Percentiles rank a stretch among this genome's conserved stretches.
Conservation (phyloP, 768 basidiomycete species). For the Epithele typhae region DNA sequence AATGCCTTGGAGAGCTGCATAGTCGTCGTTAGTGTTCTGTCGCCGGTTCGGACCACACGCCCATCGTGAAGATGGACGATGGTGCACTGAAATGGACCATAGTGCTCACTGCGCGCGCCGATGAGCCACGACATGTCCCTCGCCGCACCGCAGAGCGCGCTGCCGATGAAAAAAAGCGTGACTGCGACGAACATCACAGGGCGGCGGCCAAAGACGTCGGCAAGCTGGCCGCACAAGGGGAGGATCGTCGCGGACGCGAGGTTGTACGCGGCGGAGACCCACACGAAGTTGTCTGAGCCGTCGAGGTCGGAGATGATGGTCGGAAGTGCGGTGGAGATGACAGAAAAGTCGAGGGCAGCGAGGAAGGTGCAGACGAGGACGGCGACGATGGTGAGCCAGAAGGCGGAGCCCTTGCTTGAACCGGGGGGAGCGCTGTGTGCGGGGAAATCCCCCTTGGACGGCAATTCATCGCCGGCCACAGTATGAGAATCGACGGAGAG, state of each 20-base stretch:
- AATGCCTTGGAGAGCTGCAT: slow-evolving; percentile 21
- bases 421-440: too few relatives aligned
- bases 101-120: slow-evolving; percentile 24
- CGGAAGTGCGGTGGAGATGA: slow-evolving; percentile 20
- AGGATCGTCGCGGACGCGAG: slow-evolving; percentile 31
- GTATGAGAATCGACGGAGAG: too few relatives aligned
- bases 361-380: neutral
- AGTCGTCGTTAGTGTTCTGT: too few relatives aligned
- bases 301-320: slow-evolving; percentile 16
- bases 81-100: too few relatives aligned
- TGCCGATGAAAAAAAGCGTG: slow-evolving; percentile 34
- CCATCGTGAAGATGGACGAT: too few relatives aligned
- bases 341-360: slow-evolving; percentile 11
- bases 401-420: neutral
- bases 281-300: slow-evolving; percentile 19
- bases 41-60: too few relatives aligned
- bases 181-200: slow-evolving; percentile 28
- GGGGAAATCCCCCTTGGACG: too few relatives aligned
- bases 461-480: too few relatives aligned
- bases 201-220: slow-evolving; percentile 31
- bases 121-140: slow-evolving; percentile 38
- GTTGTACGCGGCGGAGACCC: slow-evolving; percentile 29
- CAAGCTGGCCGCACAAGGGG: slow-evolving; percentile 29
- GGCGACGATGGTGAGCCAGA: neutral
- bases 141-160: slow-evolving; percentile 36